These are phyloP conservation scores for Passalora sequoiae DNA, from an alignment of 2,329 filamentous ascomycete species.

Conservation along the genomic window DNA sequence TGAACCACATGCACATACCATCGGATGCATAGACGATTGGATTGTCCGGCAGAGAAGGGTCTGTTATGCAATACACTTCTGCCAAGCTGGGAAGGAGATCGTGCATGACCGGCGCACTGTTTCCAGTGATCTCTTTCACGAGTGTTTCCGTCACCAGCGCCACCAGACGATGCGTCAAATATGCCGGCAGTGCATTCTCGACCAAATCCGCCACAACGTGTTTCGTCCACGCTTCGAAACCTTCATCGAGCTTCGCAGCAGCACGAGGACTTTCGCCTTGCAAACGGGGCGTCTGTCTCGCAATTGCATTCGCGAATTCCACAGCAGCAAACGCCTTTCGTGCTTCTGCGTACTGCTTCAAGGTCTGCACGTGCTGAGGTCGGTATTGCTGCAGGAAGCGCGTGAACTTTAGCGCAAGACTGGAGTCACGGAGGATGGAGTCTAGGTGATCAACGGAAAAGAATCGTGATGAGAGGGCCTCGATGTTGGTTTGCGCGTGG, in stretches of 20 bases:
- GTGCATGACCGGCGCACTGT: constrained; percentile 37
- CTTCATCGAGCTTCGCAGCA: constrained; percentile 36
- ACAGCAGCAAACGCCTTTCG: constrained; percentile 41
- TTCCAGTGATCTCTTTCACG: constrained; percentile 42
- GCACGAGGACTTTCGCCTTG: constrained; percentile 23
- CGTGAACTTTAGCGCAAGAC: constrained; percentile 34
- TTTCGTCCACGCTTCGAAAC: constrained; percentile 35
- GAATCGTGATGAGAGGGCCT: constrained; percentile 36
- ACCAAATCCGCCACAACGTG: constrained; percentile 35
- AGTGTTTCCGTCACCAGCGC: constrained; percentile 40
- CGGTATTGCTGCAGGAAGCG: constrained; percentile 39
- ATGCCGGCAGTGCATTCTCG: constrained; percentile 40
- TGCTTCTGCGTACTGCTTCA: constrained; percentile 38
- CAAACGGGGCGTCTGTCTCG: constrained; percentile 30
- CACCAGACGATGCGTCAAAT: constrained; percentile 39
- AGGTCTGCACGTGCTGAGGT: constrained; percentile 31
- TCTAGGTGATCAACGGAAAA: constrained; percentile 43
- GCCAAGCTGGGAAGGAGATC: constrained; percentile 40
- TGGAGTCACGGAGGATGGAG: constrained; percentile 37
- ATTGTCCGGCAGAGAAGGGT: constrained; percentile 41
- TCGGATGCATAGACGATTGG: constrained; percentile 44
- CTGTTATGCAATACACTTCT: constrained; percentile 44
- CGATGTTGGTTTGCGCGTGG: constrained; percentile 28
- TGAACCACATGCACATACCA: constrained; percentile 28
- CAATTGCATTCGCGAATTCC: constrained; percentile 43